Evolutionary conservation across 495 filamentous ascomycete species (phyloP).

Genomic region (Podospora anserina): DNA sequence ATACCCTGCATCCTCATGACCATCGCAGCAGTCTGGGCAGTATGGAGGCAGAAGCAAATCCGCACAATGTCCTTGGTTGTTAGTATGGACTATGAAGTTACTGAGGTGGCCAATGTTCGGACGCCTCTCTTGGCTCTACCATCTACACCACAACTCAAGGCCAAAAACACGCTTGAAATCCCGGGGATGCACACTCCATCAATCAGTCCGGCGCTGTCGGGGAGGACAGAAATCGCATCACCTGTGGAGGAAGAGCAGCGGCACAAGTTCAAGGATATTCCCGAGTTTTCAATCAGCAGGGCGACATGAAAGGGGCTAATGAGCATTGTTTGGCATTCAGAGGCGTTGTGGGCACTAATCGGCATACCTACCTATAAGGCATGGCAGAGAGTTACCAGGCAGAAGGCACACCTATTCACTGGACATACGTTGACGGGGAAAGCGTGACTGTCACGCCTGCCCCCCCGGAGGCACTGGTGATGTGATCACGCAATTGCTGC

Average conservation of each 20-base stretch:
- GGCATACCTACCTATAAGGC: not conserved
- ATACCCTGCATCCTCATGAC: not conserved
- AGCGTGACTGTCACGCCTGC: no score
- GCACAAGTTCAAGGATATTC: not conserved
- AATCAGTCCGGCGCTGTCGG: not conserved
- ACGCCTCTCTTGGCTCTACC: not conserved
- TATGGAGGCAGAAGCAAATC: not conserved
- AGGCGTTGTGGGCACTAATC: not conserved
- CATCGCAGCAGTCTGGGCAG: not conserved
- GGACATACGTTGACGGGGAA: no score
- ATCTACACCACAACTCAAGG: not conserved
- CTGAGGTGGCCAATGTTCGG: not conserved
- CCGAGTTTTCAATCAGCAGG: not conserved
- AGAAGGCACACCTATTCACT: not conserved
- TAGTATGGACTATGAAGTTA: not conserved
- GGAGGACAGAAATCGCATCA: not conserved
- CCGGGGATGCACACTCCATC: not conserved
- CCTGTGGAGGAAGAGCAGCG: not conserved
- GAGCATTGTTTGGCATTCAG: not conserved
- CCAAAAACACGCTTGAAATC: not conserved
- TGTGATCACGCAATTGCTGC: not conserved
- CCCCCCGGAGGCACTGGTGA: no score
- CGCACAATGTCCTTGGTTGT: not conserved
- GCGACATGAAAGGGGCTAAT: not conserved
- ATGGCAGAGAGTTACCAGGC: not conserved